A percentile compares a stretch with the other conserved stretches of the same genome.
Evolutionary conservation across 148 eudicot species (phyloP).

Genomic region (Bassia scoparia): DNA sequence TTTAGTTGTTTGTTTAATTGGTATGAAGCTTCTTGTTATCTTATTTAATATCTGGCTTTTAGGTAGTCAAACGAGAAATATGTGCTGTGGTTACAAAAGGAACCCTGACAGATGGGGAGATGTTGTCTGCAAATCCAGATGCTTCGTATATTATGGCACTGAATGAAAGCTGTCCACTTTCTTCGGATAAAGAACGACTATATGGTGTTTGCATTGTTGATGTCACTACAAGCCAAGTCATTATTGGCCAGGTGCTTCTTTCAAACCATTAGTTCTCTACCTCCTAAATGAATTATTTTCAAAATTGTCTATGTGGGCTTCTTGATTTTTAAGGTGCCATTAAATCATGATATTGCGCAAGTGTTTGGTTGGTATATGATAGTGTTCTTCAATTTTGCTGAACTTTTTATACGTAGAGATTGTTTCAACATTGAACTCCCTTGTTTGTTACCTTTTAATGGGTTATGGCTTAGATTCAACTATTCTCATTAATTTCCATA

Average conservation of each 20-base stretch:
- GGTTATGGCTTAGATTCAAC: background rate
- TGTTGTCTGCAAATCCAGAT: slow-evolving; percentile 67
- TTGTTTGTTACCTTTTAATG: background rate
- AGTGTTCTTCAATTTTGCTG: background rate
- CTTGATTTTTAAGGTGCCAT: background rate
- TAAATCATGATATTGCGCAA: background rate
- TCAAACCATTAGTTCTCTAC: slow-evolving; percentile 3
- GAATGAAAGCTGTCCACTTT: slow-evolving; percentile 50
- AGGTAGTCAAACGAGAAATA: slow-evolving; percentile 96
- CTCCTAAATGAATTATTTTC: background rate
- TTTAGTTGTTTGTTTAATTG: background rate
- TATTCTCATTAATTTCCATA: background rate
- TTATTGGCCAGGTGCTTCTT: slow-evolving; percentile 78
- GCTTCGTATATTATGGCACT: slow-evolving; percentile 86
- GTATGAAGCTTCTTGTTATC: background rate
- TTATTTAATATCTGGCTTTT: background rate
- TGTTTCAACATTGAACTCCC: background rate
- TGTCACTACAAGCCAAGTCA: slow-evolving; percentile 74
- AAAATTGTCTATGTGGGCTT: background rate
- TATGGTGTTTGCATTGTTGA: slow-evolving; percentile 88
- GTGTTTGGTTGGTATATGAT: slow-evolving; percentile 1
- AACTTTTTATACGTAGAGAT: background rate
- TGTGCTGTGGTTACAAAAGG: slow-evolving; percentile 97
- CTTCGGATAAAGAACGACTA: slow-evolving; percentile 36
- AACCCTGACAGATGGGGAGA: slow-evolving; percentile 90